These are phyloP conservation scores for Penicillium sp. DNA, from an alignment of 2,329 filamentous ascomycete genomes.

Conservation along the genomic window DNA sequence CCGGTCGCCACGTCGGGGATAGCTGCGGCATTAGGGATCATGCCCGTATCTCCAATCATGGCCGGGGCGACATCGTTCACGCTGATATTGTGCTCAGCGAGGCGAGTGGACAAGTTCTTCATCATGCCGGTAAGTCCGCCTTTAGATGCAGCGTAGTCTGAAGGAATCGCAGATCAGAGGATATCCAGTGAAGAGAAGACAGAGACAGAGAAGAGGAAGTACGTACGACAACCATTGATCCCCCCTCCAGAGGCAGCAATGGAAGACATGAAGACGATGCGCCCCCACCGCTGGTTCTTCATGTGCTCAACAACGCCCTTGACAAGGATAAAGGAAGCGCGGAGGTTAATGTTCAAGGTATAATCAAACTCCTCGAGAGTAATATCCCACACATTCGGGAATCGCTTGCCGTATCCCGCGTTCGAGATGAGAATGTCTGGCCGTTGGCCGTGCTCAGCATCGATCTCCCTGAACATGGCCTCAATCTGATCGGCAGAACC, in stretches of 20 bases:
- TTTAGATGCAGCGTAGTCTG: slow-evolving; percentile 58
- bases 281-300: slow-evolving; percentile 59
- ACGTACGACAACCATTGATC: slow-evolving; percentile 58
- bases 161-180: slow-evolving; percentile 1
- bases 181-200: neutral
- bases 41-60: slow-evolving; percentile 64
- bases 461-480: slow-evolving; percentile 55
- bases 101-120: slow-evolving; percentile 60
- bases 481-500: slow-evolving; percentile 53
- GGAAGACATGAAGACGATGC: slow-evolving; percentile 63
- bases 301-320: slow-evolving; percentile 62
- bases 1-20: slow-evolving; percentile 59
- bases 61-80: slow-evolving; percentile 67
- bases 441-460: slow-evolving; percentile 51
- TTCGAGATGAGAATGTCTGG: slow-evolving; percentile 66
- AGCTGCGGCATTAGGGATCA: slow-evolving; percentile 59
- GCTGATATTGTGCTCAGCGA: slow-evolving; percentile 61
- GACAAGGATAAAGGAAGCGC: slow-evolving; percentile 60
- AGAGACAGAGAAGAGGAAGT: neutral
- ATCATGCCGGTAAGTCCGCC: slow-evolving; percentile 63
- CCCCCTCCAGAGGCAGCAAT: slow-evolving; percentile 63
- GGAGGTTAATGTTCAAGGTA: slow-evolving; percentile 60
- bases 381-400: slow-evolving; percentile 57
- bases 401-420: slow-evolving; percentile 64
- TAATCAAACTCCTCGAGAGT: slow-evolving; percentile 63